Evolutionary conservation across 805 yeast species (phyloP).

Genomic region (Wickerhamiella alocasiicola): DNA sequence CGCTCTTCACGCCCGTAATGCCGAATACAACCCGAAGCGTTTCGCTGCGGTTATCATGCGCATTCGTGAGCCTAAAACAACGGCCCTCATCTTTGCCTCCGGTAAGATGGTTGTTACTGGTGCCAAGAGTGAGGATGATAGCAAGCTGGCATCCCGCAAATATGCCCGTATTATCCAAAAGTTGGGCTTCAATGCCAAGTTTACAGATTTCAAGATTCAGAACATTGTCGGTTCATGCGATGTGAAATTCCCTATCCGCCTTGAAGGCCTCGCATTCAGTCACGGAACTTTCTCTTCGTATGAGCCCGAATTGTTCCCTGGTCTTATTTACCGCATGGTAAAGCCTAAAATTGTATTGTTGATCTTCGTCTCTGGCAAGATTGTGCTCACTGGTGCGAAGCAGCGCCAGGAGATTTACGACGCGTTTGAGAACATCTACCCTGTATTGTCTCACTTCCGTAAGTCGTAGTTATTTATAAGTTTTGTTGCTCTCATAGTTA

Average conservation of each 20-base stretch:
- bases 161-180: constrained; percentile 97
- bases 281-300: constrained; percentile 98
- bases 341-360: constrained; percentile 93
- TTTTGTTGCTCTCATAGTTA: too few species aligned
- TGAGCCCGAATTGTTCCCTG: constrained; percentile 97
- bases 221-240: constrained; percentile 98
- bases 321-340: constrained; percentile 97
- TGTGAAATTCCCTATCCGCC: constrained; percentile 91
- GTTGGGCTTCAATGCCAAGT: constrained; percentile 94
- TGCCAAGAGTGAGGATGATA: constrained; percentile 96
- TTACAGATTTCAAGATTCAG: constrained; percentile 95
- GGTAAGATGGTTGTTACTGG: constrained; percentile 99
- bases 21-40: constrained; percentile 92
- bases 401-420: constrained; percentile 97
- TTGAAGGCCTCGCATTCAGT: constrained; percentile 93
- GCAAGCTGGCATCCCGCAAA: constrained; percentile 94
- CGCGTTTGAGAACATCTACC: constrained; percentile 96
- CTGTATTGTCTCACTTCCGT: constrained; percentile 95
- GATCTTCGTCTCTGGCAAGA: constrained; percentile 94
- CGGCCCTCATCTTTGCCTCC: constrained; percentile 93
- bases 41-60: constrained; percentile 99
- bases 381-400: constrained; percentile 96
- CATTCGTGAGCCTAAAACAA: constrained; percentile 96
- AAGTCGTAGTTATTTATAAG: constrained; percentile 38
- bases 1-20: constrained; percentile 97